Evolutionary conservation across 179 eudicot species (phyloP), one percentile per base, ranked within the genome.

Genomic region (Amaranthus tricolor): DNA sequence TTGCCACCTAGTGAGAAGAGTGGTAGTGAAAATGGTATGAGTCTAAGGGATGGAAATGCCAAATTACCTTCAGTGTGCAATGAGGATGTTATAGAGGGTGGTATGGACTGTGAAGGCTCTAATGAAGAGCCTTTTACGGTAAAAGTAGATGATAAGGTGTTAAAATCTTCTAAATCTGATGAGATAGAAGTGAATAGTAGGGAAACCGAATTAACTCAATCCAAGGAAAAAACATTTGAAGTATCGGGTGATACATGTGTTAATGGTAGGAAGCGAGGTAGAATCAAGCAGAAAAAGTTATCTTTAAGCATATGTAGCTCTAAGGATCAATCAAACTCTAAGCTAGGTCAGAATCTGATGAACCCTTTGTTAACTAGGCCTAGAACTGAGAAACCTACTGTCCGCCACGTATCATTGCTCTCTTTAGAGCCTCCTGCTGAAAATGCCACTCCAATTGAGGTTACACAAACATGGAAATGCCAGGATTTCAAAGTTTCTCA

Each of bases 221-320:
- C 76, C 9, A 85, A 82, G 79, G 87, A 73, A 73, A 86, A 71
- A 60, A 58, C 56, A 40, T 51, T 54, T 68, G 89, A 85, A 66
- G 68, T 83, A 52, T 76, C 68, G 17, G 84, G 85, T 72, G 90
- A 86, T 75, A 59, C 75, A 21, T 70, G 69, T 71, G 76, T 68
- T 43, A 73, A 57, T 58, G 87, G 87, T 77, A 88, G 87, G 77
- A 93, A 91, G 85, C 87, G 90, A 68, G 95, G 93, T 68, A 87
- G 88, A 78, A 81, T 85, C 56, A 93, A 91, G 82, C 97, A 91
- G 78, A 93, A 91, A 78, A 93, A 84, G 78, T 77, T 93, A 82
- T 87, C 93, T 0, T 59, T 93, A 74, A 91, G 93, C 81, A 74
- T 86, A 77, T 89, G 89, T 72, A 90, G 86, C 77, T 68, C 84